These are phyloP conservation scores for Mayamaea pseudoterrestris DNA, from an alignment of 108 stramenopile species.

Conservation along the genomic window DNA sequence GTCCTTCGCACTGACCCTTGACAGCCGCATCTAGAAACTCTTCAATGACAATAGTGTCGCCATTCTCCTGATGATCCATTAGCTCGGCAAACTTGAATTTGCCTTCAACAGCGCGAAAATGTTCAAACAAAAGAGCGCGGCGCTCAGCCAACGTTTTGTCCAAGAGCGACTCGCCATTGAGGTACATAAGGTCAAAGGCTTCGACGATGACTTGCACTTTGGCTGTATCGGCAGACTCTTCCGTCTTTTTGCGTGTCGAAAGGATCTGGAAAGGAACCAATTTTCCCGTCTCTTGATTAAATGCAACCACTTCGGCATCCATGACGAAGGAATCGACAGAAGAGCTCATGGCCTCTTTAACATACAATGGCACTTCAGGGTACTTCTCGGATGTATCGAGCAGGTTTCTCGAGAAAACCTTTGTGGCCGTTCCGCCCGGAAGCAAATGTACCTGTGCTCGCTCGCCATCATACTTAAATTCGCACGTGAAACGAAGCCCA, in stretches of 20 bases:
- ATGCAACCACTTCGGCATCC: slow-evolving; percentile 97
- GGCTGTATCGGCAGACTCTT: slow-evolving; percentile 72
- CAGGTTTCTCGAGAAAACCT: slow-evolving; percentile 87
- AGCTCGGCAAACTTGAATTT: slow-evolving; percentile 85
- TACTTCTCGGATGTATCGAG: slow-evolving; percentile 89
- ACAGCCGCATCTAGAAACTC: slow-evolving; percentile 92
- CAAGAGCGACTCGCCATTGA: slow-evolving; percentile 90
- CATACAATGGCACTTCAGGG: slow-evolving; percentile 88
- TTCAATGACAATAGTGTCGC: slow-evolving; percentile 83
- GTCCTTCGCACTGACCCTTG: slow-evolving; percentile 97
- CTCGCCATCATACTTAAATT: slow-evolving; percentile 99
- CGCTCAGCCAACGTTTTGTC: slow-evolving; percentile 68
- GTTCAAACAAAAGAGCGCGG: slow-evolving; percentile 60
- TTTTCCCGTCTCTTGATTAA: slow-evolving; percentile 73
- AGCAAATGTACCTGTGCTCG: slow-evolving; percentile 94
- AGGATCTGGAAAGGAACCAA: slow-evolving; percentile 79
- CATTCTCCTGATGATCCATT: slow-evolving; percentile 35
- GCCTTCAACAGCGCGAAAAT: slow-evolving; percentile 75
- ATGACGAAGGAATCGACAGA: slow-evolving; percentile 78
- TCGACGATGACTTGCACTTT: slow-evolving; percentile 96
- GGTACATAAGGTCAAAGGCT: slow-evolving; percentile 98
- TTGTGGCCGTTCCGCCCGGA: slow-evolving; percentile 66
- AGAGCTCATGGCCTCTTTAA: slow-evolving; percentile 53
- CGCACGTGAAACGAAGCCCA: slow-evolving; percentile 89
- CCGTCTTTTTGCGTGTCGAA: slow-evolving; percentile 75